phyloP scores from a whole-genome alignment of 2,329 filamentous ascomycete genomes.

The Fusarium nodosum region DNA sequence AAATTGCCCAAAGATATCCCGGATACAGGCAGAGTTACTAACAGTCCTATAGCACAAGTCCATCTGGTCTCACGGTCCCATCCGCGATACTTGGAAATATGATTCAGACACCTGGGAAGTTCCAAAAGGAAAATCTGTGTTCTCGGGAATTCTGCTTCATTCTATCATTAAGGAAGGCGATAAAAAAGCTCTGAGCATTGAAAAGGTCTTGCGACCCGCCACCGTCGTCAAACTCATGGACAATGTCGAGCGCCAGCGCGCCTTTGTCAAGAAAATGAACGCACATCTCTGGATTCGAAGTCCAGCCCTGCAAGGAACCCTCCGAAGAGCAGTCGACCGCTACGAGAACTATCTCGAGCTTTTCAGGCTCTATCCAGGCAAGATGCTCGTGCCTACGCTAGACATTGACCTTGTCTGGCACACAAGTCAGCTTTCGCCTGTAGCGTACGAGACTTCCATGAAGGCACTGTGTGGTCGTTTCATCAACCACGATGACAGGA shows the following conservation, averaged over 20 bases:
- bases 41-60: conserved; percentile 25
- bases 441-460: conserved; percentile 44
- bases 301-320: conserved; percentile 52
- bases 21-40: neutral
- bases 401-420: conserved; percentile 60
- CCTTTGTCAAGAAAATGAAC: conserved; percentile 58
- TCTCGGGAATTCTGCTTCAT: conserved; percentile 10
- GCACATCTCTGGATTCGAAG: conserved; percentile 55
- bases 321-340: conserved; percentile 53
- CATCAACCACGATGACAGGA: conserved; percentile 49
- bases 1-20: neutral
- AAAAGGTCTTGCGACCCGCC: neutral
- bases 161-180: conserved; percentile 23
- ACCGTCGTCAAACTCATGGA: conserved; percentile 13
- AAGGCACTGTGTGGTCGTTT: conserved; percentile 42
- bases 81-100: conserved; percentile 28
- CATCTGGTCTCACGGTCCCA: conserved; percentile 34
- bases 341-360: conserved; percentile 57
- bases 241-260: conserved; percentile 51
- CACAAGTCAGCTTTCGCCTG: conserved; percentile 57
- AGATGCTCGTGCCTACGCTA: conserved; percentile 55
- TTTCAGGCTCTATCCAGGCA: conserved; percentile 54
- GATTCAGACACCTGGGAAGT: conserved; percentile 8
- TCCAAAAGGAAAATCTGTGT: neutral
- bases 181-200: neutral